Conservation (phyloP, 2,329 filamentous ascomycete species). For the Microsporum audouinii region DNA sequence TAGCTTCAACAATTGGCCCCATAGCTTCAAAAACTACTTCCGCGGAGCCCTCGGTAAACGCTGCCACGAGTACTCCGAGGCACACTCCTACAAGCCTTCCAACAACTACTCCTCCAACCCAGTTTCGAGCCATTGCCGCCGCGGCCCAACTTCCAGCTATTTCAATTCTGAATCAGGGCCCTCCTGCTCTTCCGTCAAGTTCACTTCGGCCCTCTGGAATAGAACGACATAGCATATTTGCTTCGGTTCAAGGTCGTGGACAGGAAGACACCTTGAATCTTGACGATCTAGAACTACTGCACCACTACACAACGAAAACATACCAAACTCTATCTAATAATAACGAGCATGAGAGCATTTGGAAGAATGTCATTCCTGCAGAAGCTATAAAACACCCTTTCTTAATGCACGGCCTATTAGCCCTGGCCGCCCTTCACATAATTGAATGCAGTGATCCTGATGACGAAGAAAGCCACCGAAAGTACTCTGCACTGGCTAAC, state of each 20-base stretch:
- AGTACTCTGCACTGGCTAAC: constrained; percentile 21
- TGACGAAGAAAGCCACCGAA: constrained; percentile 17
- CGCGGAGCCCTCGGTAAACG: not conserved
- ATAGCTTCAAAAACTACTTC: not conserved
- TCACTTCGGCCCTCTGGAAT: constrained; percentile 5
- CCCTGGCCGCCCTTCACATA: constrained; percentile 20
- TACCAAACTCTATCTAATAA: constrained; percentile 20
- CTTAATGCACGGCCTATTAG: constrained; percentile 21
- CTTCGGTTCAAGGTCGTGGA: constrained; percentile 11
- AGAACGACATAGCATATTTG: constrained; percentile 16
- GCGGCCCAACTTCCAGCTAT: constrained; percentile 7
- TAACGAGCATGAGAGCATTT: constrained; percentile 15
- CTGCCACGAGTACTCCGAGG: constrained; percentile 1
- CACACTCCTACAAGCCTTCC: constrained; percentile 1
- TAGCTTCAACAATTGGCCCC: not conserved
- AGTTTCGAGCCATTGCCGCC: not conserved
- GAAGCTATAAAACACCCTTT: constrained; percentile 19
- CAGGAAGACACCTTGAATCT: constrained; percentile 18
- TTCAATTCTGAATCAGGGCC: constrained; percentile 2
- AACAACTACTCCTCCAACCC: not conserved
- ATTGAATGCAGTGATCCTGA: constrained; percentile 15
- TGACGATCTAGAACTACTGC: constrained; percentile 36
- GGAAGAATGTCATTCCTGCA: constrained; percentile 18
- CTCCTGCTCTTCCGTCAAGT: not conserved
- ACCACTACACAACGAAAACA: constrained; percentile 30